These are phyloP conservation scores for Mycosarcoma mackinlayi DNA, from an alignment of 1,284 basidiomycete genomes.

Conservation along the genomic window DNA sequence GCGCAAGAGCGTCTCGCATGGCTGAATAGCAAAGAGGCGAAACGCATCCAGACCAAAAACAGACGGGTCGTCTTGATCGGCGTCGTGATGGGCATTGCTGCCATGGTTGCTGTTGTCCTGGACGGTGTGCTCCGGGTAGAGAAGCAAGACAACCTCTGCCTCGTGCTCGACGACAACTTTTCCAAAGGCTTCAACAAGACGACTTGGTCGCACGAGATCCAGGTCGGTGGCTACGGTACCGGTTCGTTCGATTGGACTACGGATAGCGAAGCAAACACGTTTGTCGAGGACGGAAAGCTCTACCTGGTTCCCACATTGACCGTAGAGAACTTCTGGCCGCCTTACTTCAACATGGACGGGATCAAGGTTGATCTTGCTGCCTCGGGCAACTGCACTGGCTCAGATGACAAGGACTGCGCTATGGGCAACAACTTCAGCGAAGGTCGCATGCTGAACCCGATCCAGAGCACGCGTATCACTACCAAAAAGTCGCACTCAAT, in stretches of 20 bases:
- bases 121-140: slow-evolving; percentile 29
- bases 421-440: slow-evolving; percentile 69
- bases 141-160: slow-evolving; percentile 70
- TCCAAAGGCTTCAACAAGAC: slow-evolving; percentile 73
- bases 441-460: slow-evolving; percentile 77
- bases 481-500: slow-evolving; percentile 77
- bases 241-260: slow-evolving; percentile 90
- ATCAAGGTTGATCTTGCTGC: slow-evolving; percentile 82
- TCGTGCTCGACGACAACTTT: slow-evolving; percentile 82
- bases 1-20: slow-evolving; percentile 29
- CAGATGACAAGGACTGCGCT: slow-evolving; percentile 70
- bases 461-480: slow-evolving; percentile 81
- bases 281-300: slow-evolving; percentile 78
- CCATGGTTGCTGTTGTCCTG: slow-evolving; percentile 30
- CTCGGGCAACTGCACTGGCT: slow-evolving; percentile 77
- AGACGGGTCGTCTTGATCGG: slow-evolving; percentile 34
- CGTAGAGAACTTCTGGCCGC: slow-evolving; percentile 76
- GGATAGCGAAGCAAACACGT: slow-evolving; percentile 80
- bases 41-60: slow-evolving; percentile 31
- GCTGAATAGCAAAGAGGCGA: slow-evolving; percentile 39
- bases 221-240: slow-evolving; percentile 86
- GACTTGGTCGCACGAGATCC: slow-evolving; percentile 80
- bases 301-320: slow-evolving; percentile 87
- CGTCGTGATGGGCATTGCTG: slow-evolving; percentile 34
- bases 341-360: slow-evolving; percentile 76